These are phyloP conservation scores for Ogataea trehaloabstinens DNA, from an alignment of 805 yeast species.

Conservation along the genomic window DNA sequence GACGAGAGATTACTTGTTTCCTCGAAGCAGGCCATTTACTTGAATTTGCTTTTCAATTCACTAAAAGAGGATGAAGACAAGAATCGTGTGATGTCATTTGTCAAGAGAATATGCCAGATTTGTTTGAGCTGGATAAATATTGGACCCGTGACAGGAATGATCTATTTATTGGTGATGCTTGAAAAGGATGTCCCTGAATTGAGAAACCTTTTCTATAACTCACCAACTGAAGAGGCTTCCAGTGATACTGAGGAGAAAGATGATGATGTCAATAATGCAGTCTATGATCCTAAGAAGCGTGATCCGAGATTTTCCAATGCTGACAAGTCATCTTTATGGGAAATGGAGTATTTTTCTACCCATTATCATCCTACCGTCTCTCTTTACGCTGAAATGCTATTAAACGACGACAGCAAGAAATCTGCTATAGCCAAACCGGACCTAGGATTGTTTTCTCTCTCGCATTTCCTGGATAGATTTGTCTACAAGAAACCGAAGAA, in stretches of 20 bases:
- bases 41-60: constrained; percentile 82
- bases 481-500: constrained; percentile 91
- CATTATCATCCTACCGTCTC: constrained; percentile 94
- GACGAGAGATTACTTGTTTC: constrained; percentile 83
- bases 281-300: constrained; percentile 82
- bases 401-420: constrained; percentile 43
- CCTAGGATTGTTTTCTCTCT: constrained; percentile 78
- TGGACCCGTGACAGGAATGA: constrained; percentile 85
- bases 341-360: constrained; percentile 62
- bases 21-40: constrained; percentile 88
- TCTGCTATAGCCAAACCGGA: constrained; percentile 65
- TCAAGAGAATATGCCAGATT: constrained; percentile 83
- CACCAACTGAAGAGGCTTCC: constrained; percentile 47
- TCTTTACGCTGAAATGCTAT: constrained; percentile 67
- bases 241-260: constrained; percentile 27
- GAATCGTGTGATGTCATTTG: constrained; percentile 80
- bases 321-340: constrained; percentile 81
- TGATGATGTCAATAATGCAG: constrained; percentile 2
- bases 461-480: constrained; percentile 92
- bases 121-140: constrained; percentile 83
- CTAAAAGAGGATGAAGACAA: constrained; percentile 65
- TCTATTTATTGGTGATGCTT: constrained; percentile 69
- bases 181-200: constrained; percentile 63
- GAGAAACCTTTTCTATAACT: constrained; percentile 55
- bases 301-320: constrained; percentile 95